phyloP scores from a whole-genome alignment of 441 rosid genomes.

The Omphalea diandra region DNA sequence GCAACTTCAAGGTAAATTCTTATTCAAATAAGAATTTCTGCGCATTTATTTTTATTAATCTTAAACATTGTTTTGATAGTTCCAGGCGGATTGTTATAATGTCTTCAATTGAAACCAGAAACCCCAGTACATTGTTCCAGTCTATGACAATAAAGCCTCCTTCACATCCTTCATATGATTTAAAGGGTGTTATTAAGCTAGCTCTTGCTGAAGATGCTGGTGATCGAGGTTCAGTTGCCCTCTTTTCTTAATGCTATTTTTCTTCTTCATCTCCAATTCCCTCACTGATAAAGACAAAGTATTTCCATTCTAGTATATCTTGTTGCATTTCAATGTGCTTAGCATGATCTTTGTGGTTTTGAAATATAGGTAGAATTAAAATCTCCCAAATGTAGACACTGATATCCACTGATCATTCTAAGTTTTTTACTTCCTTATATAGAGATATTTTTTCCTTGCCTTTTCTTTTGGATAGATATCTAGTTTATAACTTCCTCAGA shows the following conservation, averaged over 20 bases:
- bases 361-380: neutral
- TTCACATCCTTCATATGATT: slow-evolving; percentile 87
- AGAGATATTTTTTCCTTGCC: neutral
- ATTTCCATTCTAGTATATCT: neutral
- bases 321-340: neutral
- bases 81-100: slow-evolving; percentile 54
- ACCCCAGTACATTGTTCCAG: slow-evolving; percentile 31
- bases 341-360: neutral
- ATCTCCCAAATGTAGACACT: neutral
- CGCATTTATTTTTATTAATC: neutral
- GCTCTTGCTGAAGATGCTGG: slow-evolving; percentile 94
- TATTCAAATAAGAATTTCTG: neutral
- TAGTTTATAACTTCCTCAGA: neutral
- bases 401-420: slow-evolving; percentile 5
- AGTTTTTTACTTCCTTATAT: neutral
- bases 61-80: slow-evolving; percentile 13
- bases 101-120: slow-evolving; percentile 44
- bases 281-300: neutral
- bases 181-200: slow-evolving; percentile 66
- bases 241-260: neutral
- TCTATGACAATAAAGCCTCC: slow-evolving; percentile 74
- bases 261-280: neutral
- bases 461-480: neutral
- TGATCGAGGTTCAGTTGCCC: slow-evolving; percentile 52
- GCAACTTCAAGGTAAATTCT: slow-evolving; percentile 49